Conservation (phyloP, 2,329 filamentous ascomycete species). For the Colletotrichum gloeosporioides region DNA sequence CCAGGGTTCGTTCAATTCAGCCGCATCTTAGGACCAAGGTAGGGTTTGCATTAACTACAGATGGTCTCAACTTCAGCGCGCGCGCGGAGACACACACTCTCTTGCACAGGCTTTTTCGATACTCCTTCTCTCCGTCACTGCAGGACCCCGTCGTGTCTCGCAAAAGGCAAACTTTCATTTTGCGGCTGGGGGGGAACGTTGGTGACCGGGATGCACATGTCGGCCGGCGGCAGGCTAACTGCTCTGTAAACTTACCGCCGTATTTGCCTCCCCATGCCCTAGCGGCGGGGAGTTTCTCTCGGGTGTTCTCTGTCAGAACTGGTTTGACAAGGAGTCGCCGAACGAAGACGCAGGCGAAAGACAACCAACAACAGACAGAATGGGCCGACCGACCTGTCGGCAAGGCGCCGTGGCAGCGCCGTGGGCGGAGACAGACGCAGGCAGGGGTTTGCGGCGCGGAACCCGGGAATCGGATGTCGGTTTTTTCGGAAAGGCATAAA, state of each 20-base stretch:
- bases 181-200: background rate
- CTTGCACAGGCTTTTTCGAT: background rate
- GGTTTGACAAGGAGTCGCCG: background rate
- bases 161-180: background rate
- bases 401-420: background rate
- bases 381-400: background rate
- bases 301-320: background rate
- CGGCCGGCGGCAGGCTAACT: background rate
- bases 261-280: background rate
- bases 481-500: background rate
- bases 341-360: background rate
- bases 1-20: background rate
- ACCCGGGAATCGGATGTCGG: slow-evolving; percentile 9
- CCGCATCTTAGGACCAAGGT: background rate
- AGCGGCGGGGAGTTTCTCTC: background rate
- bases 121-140: background rate
- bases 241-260: background rate
- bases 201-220: background rate
- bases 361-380: background rate
- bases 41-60: background rate
- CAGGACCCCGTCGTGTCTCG: background rate
- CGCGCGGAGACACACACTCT: background rate
- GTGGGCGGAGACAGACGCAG: background rate
- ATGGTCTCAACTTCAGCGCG: slow-evolving; percentile 2
- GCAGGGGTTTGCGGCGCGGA: background rate